phyloP scores from a whole-genome alignment of 208 protist species.

The Crithidia fasciculata region DNA sequence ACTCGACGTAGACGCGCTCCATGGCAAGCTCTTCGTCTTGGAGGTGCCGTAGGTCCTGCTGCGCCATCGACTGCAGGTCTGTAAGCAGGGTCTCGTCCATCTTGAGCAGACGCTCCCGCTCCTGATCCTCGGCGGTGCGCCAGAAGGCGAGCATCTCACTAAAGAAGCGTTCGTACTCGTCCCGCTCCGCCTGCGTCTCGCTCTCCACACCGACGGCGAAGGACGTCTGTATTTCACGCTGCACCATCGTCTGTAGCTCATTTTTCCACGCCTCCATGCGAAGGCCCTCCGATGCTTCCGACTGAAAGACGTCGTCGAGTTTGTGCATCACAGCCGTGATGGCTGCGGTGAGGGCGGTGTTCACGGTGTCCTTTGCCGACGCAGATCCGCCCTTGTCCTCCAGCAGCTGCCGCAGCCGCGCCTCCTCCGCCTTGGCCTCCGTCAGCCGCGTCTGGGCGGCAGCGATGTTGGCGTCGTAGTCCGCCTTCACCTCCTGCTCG shows the following conservation, averaged over 20 bases:
- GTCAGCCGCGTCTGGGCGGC: constrained; percentile 42
- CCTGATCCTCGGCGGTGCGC: constrained; percentile 63
- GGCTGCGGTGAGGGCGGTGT: constrained; percentile 58
- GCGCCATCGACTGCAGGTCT: constrained; percentile 64
- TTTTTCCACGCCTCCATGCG: constrained; percentile 48
- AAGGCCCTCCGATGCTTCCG: constrained; percentile 22
- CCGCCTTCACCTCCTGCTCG: constrained; percentile 52
- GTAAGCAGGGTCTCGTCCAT: constrained; percentile 80
- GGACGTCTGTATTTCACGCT: constrained; percentile 69
- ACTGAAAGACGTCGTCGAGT: constrained; percentile 59
- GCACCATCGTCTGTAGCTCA: constrained; percentile 62
- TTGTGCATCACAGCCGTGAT: constrained; percentile 55
- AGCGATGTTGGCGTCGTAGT: constrained; percentile 58
- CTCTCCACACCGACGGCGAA: constrained; percentile 69
- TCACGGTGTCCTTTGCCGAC: constrained; percentile 33
- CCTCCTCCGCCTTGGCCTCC: constrained; percentile 54
- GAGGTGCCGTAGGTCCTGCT: constrained; percentile 71
- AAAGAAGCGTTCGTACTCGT: constrained; percentile 64
- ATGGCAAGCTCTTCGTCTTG: constrained; percentile 75
- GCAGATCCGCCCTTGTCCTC: constrained; percentile 31
- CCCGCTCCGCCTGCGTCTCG: constrained; percentile 66
- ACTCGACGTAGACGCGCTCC: constrained; percentile 76
- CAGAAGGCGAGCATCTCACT: constrained; percentile 77
- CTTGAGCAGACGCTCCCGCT: constrained; percentile 68
- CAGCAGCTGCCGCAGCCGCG: constrained; percentile 53